Evolutionary conservation across 371 early-diverging fungal genomes (phyloP).

Genomic region (Rhizopus delemar): DNA sequence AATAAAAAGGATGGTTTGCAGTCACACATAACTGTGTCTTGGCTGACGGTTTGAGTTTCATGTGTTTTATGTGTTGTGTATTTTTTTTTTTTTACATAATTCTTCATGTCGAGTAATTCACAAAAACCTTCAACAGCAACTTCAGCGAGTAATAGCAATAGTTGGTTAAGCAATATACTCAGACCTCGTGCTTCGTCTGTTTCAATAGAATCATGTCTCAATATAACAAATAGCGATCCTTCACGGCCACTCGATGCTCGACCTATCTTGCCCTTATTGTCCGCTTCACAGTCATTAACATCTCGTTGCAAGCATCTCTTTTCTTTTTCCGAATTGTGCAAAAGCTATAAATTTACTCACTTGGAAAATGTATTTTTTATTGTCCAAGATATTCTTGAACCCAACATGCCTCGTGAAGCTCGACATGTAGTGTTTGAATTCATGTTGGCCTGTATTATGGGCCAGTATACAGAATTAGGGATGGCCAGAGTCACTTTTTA

Average conservation of each 20-base stretch:
- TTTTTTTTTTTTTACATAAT: neutral
- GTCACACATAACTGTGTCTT: conserved; percentile 1
- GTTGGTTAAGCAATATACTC: conserved; percentile 50
- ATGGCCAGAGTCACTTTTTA: conserved; percentile 67
- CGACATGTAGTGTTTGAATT: conserved; percentile 63
- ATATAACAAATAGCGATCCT: conserved; percentile 35
- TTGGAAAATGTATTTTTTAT: conserved; percentile 62
- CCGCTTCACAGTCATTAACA: conserved; percentile 27
- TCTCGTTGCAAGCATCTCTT: conserved; percentile 42
- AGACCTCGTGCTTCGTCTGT: conserved; percentile 47
- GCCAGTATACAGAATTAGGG: conserved; percentile 65
- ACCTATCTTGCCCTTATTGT: conserved; percentile 40
- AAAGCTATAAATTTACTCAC: conserved; percentile 60
- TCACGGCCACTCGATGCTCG: conserved; percentile 49
- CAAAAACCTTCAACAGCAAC: conserved; percentile 12
- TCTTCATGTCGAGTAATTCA: conserved; percentile 26
- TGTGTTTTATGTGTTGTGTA: neutral
- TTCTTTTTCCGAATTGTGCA: conserved; percentile 45
- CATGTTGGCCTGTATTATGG: conserved; percentile 65
- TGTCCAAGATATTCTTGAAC: conserved; percentile 56
- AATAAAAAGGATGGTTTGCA: conserved; percentile 1
- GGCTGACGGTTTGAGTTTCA: neutral
- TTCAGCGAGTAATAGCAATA: conserved; percentile 3
- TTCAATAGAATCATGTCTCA: conserved; percentile 51
- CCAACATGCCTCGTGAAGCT: conserved; percentile 55